Percentiles rank a stretch among this genome's conserved stretches.
These are phyloP conservation scores for Trichoderma reesei DNA, from an alignment of 495 filamentous ascomycete genomes.

Conservation along the genomic window DNA sequence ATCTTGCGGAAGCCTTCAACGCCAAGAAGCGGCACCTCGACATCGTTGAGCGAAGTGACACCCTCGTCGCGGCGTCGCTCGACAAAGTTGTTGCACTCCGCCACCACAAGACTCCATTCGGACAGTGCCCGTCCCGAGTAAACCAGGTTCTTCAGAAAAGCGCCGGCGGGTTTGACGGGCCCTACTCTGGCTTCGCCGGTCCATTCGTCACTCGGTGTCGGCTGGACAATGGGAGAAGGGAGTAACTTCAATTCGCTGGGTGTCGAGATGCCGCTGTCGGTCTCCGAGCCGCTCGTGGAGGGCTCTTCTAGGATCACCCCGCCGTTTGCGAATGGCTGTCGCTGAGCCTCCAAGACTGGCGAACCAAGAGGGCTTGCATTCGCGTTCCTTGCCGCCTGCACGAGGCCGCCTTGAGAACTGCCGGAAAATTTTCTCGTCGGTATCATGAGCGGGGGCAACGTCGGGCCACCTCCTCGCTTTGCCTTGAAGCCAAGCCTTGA, in stretches of 20 bases:
- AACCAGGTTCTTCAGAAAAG: slow-evolving; percentile 36
- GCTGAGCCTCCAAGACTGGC: slow-evolving; percentile 11
- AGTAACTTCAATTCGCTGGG: background rate
- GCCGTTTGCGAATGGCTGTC: background rate
- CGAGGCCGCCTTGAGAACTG: slow-evolving; percentile 30
- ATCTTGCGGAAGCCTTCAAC: slow-evolving; percentile 73
- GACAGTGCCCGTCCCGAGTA: slow-evolving; percentile 85
- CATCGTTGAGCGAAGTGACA: slow-evolving; percentile 58
- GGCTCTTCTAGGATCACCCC: background rate
- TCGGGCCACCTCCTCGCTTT: slow-evolving; percentile 26
- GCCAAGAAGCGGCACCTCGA: slow-evolving; percentile 80
- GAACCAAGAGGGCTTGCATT: slow-evolving; percentile 17
- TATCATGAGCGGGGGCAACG: slow-evolving; percentile 29
- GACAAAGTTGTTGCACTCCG: slow-evolving; percentile 87
- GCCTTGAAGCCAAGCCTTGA: slow-evolving; percentile 36
- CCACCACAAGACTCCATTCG: slow-evolving; percentile 79
- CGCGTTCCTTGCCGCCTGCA: slow-evolving; percentile 38
- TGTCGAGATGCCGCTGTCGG: background rate
- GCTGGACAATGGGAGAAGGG: background rate
- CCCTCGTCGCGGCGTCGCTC: slow-evolving; percentile 81
- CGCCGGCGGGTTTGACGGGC: slow-evolving; percentile 24
- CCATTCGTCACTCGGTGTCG: slow-evolving; percentile 11
- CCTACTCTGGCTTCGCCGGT: slow-evolving; percentile 2
- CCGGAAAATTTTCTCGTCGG: slow-evolving; percentile 36
- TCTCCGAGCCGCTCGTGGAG: background rate